Conservation (phyloP, 129 eudicot genomes). For the Chrysanthemum makinoi region DNA sequence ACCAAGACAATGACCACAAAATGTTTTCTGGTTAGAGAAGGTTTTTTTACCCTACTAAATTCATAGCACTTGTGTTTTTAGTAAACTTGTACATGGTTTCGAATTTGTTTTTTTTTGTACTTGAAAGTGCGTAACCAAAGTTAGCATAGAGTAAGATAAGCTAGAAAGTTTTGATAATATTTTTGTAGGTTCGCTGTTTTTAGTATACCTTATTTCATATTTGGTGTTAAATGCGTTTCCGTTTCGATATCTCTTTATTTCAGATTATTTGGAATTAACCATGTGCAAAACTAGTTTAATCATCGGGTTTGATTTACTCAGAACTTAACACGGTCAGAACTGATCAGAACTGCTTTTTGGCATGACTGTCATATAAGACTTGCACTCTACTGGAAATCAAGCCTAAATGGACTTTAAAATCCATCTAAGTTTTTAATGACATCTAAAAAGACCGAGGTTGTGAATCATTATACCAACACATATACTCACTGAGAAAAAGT, state of each 20-base stretch:
- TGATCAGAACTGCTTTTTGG: too few relatives aligned
- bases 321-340: too few relatives aligned
- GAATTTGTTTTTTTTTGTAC: conserved; percentile 1
- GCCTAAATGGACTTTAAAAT: too few relatives aligned
- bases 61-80: not conserved
- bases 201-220: conserved; percentile 1
- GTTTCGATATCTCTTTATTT: not conserved
- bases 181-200: not conserved
- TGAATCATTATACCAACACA: too few relatives aligned
- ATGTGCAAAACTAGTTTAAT: too few relatives aligned
- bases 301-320: too few relatives aligned
- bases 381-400: too few relatives aligned
- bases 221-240: not conserved
- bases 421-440: too few relatives aligned
- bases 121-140: conserved; percentile 1
- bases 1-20: conserved; percentile 4
- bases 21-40: conserved; percentile 1
- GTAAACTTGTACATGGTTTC: conserved; percentile 21
- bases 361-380: too few relatives aligned
- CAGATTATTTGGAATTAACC: too few relatives aligned
- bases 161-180: conserved; percentile 8
- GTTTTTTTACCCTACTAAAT: conserved; percentile 11
- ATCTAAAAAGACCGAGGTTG: too few relatives aligned
- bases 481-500: too few relatives aligned
- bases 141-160: conserved; percentile 6